Percentiles rank a stretch among this genome's conserved stretches.
phyloP scores from a whole-genome alignment of 1,139 yeast species.

The Saccharomyces hybrid region DNA sequence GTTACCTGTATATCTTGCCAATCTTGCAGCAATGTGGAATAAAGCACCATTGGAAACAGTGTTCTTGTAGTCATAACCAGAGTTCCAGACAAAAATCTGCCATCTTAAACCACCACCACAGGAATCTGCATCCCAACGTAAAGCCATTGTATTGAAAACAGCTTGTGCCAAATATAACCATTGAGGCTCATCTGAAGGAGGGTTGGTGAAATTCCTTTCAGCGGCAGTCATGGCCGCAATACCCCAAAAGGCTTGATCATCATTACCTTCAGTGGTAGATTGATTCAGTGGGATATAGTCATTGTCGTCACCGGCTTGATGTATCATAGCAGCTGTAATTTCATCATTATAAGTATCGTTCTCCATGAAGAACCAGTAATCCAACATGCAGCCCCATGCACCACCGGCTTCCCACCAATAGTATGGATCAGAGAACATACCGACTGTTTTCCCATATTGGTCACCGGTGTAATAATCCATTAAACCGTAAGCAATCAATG shows the following conservation, averaged over 20 bases:
- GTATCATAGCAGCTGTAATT: conserved; percentile 55
- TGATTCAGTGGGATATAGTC: conserved; percentile 86
- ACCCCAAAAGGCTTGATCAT: conserved; percentile 98
- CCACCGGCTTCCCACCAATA: conserved; percentile 99
- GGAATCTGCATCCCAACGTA: conserved; percentile 68
- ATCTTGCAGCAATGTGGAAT: conserved; percentile 80
- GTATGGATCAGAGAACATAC: conserved; percentile 80
- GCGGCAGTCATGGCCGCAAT: conserved; percentile 87
- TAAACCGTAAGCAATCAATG: conserved; percentile 59
- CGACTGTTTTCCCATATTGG: conserved; percentile 65
- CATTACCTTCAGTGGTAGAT: conserved; percentile 94
- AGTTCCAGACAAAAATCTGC: conserved; percentile 94
- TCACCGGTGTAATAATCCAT: conserved; percentile 80
- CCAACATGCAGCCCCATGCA: conserved; percentile 84
- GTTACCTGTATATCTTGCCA: conserved; percentile 75
- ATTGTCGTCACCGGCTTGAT: conserved; percentile 68
- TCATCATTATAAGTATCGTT: conserved; percentile 58
- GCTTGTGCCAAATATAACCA: conserved; percentile 79
- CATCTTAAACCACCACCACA: conserved; percentile 92
- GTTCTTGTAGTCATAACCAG: conserved; percentile 89
- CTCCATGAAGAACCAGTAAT: conserved; percentile 64
- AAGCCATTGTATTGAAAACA: conserved; percentile 81
- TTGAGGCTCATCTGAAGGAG: conserved; percentile 47
- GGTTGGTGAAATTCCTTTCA: conserved; percentile 80
- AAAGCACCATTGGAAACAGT: conserved; percentile 86